These are phyloP conservation scores for Monosporascus sp. DNA, from an alignment of 2,329 filamentous ascomycete species.

Conservation along the genomic window DNA sequence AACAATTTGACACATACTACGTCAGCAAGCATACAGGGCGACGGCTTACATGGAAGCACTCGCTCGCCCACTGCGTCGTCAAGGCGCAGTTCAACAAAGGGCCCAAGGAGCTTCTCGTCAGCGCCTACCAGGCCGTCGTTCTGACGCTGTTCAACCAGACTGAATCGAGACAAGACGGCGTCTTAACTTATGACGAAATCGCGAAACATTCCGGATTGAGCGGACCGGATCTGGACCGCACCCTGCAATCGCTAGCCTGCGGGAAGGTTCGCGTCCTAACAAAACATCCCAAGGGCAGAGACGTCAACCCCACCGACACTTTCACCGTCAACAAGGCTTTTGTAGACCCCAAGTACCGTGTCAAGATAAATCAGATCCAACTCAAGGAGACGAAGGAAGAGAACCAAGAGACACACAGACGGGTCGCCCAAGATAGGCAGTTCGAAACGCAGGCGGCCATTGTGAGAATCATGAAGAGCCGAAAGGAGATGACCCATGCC, in stretches of 20 bases:
- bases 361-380: conserved; percentile 99
- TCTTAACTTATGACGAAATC: conserved; percentile 72
- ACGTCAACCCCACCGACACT: conserved; percentile 72
- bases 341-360: conserved; percentile 73
- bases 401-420: conserved; percentile 88
- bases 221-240: conserved; percentile 77
- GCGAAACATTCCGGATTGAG: conserved; percentile 68
- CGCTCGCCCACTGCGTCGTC: conserved; percentile 84
- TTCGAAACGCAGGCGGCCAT: conserved; percentile 97
- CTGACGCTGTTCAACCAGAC: conserved; percentile 84
- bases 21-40: conserved; percentile 84
- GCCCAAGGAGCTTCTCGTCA: conserved; percentile 83
- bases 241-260: conserved; percentile 90
- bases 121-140: conserved; percentile 87
- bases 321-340: conserved; percentile 81
- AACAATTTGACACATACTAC: conserved; percentile 82
- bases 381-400: conserved; percentile 93
- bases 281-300: conserved; percentile 80
- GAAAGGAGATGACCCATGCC: conserved; percentile 81
- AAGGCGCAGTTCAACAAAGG: conserved; percentile 76
- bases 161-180: conserved; percentile 44
- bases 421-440: conserved; percentile 82
- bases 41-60: conserved; percentile 86
- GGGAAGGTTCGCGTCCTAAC: conserved; percentile 78
- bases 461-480: conserved; percentile 93